A percentile compares a stretch with the other conserved stretches of the same genome.
These are phyloP conservation scores for Calocybe gambosa DNA, from an alignment of 1,284 basidiomycete genomes.

Conservation along the genomic window DNA sequence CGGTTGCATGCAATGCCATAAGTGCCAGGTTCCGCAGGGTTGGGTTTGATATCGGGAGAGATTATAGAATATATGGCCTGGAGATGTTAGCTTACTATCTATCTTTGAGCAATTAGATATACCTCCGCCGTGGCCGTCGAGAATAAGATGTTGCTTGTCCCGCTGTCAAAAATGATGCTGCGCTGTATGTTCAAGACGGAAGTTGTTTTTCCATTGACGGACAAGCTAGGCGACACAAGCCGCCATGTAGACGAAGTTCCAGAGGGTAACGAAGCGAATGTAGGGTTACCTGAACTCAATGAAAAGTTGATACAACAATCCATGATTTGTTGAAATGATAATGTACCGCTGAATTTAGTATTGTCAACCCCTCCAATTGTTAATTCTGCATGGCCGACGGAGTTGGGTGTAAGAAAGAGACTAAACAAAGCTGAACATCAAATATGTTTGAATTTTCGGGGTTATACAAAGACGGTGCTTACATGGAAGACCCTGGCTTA, in stretches of 20 bases:
- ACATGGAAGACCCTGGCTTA: conserved; percentile 44
- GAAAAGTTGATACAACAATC: neutral
- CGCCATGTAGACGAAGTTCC: conserved; percentile 36
- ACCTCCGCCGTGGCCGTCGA: conserved; percentile 41
- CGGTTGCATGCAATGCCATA: conserved; percentile 47
- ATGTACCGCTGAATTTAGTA: conserved; percentile 41
- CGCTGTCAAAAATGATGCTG: conserved; percentile 50
- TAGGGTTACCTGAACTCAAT: conserved; percentile 30
- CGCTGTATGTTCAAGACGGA: conserved; percentile 32
- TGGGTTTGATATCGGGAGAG: conserved; percentile 47
- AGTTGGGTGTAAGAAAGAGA: conserved; percentile 42
- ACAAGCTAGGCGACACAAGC: conserved; percentile 40
- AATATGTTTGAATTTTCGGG: neutral
- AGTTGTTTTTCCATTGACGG: conserved; percentile 47
- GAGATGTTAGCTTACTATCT: neutral
- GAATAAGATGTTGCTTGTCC: conserved; percentile 50
- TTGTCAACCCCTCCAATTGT: conserved; percentile 48
- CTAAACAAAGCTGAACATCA: conserved; percentile 41
- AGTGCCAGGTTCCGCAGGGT: conserved; percentile 43
- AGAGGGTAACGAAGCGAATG: conserved; percentile 35
- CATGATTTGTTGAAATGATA: neutral
- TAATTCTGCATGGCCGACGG: conserved; percentile 45
- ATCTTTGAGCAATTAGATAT: conserved; percentile 2
- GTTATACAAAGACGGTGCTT: conserved; percentile 10
- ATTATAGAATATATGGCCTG: conserved; percentile 52